Conservation (phyloP, 495 filamentous ascomycete species). For the Bombardia bombarda region DNA sequence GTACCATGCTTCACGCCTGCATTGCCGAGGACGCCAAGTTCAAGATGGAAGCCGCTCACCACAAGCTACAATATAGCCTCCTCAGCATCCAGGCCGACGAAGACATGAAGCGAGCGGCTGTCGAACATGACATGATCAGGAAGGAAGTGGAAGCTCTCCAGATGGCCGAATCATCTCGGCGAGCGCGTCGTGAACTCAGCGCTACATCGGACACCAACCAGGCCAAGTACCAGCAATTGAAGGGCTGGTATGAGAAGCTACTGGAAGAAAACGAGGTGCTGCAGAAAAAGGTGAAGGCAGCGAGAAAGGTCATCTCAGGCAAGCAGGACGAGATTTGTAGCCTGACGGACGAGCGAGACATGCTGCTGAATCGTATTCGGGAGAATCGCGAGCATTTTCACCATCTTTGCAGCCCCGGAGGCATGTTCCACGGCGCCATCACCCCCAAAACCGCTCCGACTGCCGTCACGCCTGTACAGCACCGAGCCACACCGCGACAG, state of each 20-base stretch:
- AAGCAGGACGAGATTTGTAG: slow-evolving; percentile 59
- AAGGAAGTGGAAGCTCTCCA: slow-evolving; percentile 85
- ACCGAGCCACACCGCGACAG: slow-evolving; percentile 36
- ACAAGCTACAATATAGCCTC: slow-evolving; percentile 86
- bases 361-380: slow-evolving; percentile 71
- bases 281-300: slow-evolving; percentile 56
- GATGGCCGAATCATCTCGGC: slow-evolving; percentile 45
- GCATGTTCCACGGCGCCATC: slow-evolving; percentile 43
- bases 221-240: slow-evolving; percentile 38
- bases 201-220: slow-evolving; percentile 31
- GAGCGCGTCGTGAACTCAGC: slow-evolving; percentile 36
- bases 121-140: slow-evolving; percentile 89
- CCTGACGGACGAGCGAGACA: slow-evolving; percentile 62
- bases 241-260: slow-evolving; percentile 46
- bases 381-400: slow-evolving; percentile 82
- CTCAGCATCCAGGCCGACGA: slow-evolving; percentile 80
- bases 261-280: slow-evolving; percentile 57
- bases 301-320: slow-evolving; percentile 63
- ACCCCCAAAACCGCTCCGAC: slow-evolving; percentile 42
- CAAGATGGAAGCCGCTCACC: slow-evolving; percentile 79
- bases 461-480: slow-evolving; percentile 41
- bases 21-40: slow-evolving; percentile 52
- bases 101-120: slow-evolving; percentile 76
- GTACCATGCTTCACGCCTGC: slow-evolving; percentile 41
- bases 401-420: slow-evolving; percentile 50